Percentiles rank a stretch among this genome's conserved stretches.
Conservation (phyloP, 306 rosid genomes). For the Ammopiptanthus mongolicus region DNA sequence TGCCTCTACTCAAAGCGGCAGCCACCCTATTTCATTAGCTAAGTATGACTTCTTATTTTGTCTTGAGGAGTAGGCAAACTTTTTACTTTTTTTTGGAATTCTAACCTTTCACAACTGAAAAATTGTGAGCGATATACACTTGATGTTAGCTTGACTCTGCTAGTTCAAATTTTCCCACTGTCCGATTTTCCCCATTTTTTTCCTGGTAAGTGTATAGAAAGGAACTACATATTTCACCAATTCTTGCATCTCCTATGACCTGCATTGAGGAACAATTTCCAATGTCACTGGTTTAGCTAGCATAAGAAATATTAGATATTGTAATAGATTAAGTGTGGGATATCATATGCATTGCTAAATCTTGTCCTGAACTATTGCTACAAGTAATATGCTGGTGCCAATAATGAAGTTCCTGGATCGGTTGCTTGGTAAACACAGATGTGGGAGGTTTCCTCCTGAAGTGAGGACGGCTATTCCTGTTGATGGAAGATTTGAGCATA, state of each 20-base stretch:
- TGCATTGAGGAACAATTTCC: neutral
- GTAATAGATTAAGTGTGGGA: neutral
- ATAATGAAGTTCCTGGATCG: constrained; percentile 5
- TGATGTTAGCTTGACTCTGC: neutral
- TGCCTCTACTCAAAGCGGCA: neutral
- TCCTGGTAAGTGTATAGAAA: neutral
- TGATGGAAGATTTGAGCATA: constrained; percentile 99
- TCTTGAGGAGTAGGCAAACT: neutral
- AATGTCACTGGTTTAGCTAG: neutral
- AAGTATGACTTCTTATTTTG: neutral
- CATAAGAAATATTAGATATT: neutral
- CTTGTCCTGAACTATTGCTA: neutral
- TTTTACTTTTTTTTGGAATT: neutral
- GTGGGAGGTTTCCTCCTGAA: constrained; percentile 98
- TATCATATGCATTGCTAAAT: neutral
- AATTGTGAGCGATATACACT: neutral
- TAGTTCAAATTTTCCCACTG: neutral
- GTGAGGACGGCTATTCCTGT: constrained; percentile 97
- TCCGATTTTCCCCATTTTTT: neutral
- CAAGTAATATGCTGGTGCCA: neutral
- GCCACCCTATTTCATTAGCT: neutral
- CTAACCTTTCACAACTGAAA: neutral
- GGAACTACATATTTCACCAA: neutral
- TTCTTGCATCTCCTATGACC: neutral
- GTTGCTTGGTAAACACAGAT: constrained; percentile 49